Base-by-base conservation (phyloP, 768 basidiomycete species). In the Coprinopsis strossmayeri region DNA sequence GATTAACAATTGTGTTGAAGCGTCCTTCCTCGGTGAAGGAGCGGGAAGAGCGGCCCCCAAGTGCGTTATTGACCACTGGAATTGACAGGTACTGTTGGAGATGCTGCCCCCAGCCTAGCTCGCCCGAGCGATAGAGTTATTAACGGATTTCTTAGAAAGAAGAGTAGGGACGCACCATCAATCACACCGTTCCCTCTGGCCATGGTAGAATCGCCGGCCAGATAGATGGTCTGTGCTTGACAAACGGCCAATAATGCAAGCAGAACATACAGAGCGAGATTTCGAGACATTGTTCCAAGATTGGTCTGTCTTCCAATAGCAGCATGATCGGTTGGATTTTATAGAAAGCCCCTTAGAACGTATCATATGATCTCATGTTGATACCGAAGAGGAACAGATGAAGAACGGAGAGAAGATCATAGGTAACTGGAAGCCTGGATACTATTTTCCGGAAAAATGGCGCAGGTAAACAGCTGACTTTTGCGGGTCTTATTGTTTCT, bases 21-120 rank as follows among this genome's bases (percentile, higher is more conserved):
- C 70, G 63, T 28, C 74, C 74, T 53, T 75, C 70, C 17, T 73
- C 71, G 11, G 71, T 73, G 52, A 67, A 78, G 35, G 70, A 72
- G 30, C 76, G 64, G 1, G 76, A 68, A 39, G 68, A 71, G 5
- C 69, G 63, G 3, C 76, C 76, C 5, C 65, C 71, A 34, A 76
- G 67, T 0, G 76, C 76, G 38, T 62, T 53, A 54, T 78, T 78
- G 13, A 73, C 65, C 7, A 76, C 69, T 1, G 70, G 65, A 42
- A 76, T 61, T 2, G 64, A 65, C 27, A 75, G 48, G 35, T 66
- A 74, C 54, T 71, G 67, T 3, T 55, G 64, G 11, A 75, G 56
- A 50, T 69, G 70, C 52, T 71, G 66, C 1, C 68, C 74, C 75
- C 74, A 76, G 11, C 72, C 72, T 74, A 25, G n/a, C n/a, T 20